Base-by-base conservation (phyloP, 805 yeast genomes). In the Blastobotrys americana region DNA sequence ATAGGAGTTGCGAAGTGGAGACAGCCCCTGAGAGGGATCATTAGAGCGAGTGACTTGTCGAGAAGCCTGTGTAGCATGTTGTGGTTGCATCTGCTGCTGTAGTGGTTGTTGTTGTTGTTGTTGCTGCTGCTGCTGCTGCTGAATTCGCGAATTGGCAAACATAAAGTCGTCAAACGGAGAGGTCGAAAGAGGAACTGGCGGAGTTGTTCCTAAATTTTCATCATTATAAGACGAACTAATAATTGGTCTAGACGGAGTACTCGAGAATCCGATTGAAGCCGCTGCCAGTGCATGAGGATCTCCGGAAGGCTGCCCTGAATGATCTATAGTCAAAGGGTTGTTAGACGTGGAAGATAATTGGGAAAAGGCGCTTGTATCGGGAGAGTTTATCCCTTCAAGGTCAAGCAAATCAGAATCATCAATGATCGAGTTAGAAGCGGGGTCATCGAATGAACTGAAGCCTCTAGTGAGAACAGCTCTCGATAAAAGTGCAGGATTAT, bases 151-250 rank as follows among this genome's bases (percentile, higher is more conserved):
- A 17, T 33, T 41, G 4, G 35, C 42, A 25, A 44, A 44, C 54
- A 49, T 46, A 38, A 53, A 57, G 37, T 55, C 58, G 43, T 59
- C 58, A 42, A 58, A 57, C 19, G 64, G 61, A 9, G 61, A 56
- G 23, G 60, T 46, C 10, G 59, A 52, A 34, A 43, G 53, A 19
- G 55, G 54, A 5, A 55, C 41, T 1, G 62, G 58, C 18, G 62
- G 57, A 10, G 60, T 53, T 22, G 53, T 46, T 6, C 57, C 55
- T 16, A 38, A 34, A 16, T 33, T 18, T 3, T 31, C 18, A 15
- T 22, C 15, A n/a, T n/a, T n/a, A 18, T 42, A 19, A 13, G 46
- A 27, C 16, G 10, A 28, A 20, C 25, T 5, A 25, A 9, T 13
- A 19, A 27, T 38, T 10, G 28, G 41, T 4, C 34, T 33, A 35